phyloP scores from a whole-genome alignment of 2,329 filamentous ascomycete genomes.

The Scolecobasidium constrictum region DNA sequence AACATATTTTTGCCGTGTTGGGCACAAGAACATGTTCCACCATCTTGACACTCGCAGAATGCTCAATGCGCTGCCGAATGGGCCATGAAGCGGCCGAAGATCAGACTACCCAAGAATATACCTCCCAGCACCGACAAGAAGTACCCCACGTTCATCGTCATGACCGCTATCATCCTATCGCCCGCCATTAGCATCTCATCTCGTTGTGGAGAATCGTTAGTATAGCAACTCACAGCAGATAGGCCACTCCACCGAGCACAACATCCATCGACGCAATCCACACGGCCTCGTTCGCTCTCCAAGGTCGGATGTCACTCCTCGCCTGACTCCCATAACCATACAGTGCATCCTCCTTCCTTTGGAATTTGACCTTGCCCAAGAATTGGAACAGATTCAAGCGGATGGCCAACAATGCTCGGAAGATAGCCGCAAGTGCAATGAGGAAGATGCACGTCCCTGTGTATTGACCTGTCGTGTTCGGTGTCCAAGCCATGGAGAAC shows the following conservation, averaged over 20 bases:
- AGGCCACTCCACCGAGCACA: conserved; percentile 64
- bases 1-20: too few species aligned
- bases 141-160: conserved; percentile 81
- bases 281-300: conserved; percentile 7
- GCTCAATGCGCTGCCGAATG: conserved; percentile 7
- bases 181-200: neutral
- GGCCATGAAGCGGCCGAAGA: conserved; percentile 6
- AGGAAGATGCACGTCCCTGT: conserved; percentile 89
- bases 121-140: conserved; percentile 67
- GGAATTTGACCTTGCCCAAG: conserved; percentile 6
- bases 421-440: conserved; percentile 59
- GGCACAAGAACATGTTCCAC: too few species aligned
- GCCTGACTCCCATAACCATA: conserved; percentile 7
- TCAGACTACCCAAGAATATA: conserved; percentile 79
- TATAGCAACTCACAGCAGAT: conserved; percentile 63
- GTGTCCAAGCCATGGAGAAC: conserved; percentile 64
- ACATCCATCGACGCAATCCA: conserved; percentile 52
- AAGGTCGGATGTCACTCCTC: conserved; percentile 3
- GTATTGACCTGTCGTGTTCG: conserved; percentile 57
- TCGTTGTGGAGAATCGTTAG: neutral
- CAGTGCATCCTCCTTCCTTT: neutral
- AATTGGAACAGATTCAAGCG: conserved; percentile 10
- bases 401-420: conserved; percentile 59
- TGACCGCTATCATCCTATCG: conserved; percentile 77
- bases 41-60: too few species aligned